Evolutionary conservation across 2,329 filamentous ascomycete species (phyloP), one percentile per base, ranked within the genome.

Genomic region (Paradendryphiella salina): DNA sequence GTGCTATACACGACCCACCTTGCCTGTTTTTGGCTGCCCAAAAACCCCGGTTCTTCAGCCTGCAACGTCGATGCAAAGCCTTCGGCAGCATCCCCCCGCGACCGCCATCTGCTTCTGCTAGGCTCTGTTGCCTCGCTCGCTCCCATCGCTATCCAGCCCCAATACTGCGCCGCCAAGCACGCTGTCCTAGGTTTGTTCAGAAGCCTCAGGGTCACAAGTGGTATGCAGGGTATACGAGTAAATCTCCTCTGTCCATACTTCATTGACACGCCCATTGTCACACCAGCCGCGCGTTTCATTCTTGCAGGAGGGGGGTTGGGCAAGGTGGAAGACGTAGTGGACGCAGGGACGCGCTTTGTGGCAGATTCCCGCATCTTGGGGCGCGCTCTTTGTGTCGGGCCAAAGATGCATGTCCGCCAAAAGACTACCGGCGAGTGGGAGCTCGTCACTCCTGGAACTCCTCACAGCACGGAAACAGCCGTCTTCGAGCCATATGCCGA

Each of bases 231-330:
- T 18, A 73, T 88, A 34, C 78, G 86, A 36, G 75, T 86, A 52
- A 89, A 88, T 64, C 76, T 87, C 63, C 67, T 89, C n/a, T 80
- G 79, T 50, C 86, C 86, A 0, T 88, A 87, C 70, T 88, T 87
- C 67, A 78, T 81, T 61, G 80, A 84, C 59, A 85, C 83, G 11
- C 81, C 83, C n/a, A 78, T 88, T 36, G 66, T 85, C 3, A 71
- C 77, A 0, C 51, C 71, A 1, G 48, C 58, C 1, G 83, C 76
- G 14, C 75, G 80, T 21, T 53, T 79, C 2, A 51, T 86, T 13
- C 75, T 88, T 2, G 80, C 84, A 0, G 86, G 85, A 11, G 77
- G 74, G 3, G 80, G 76, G 1, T 73, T 80, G 55, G 83, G 80
- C 1, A 75, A 76, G 34, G 68, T 79, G 31, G 78, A 78, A 26